Evolutionary conservation across 2,329 filamentous ascomycete genomes (phyloP).

Genomic region (Dissoconium aciculare): DNA sequence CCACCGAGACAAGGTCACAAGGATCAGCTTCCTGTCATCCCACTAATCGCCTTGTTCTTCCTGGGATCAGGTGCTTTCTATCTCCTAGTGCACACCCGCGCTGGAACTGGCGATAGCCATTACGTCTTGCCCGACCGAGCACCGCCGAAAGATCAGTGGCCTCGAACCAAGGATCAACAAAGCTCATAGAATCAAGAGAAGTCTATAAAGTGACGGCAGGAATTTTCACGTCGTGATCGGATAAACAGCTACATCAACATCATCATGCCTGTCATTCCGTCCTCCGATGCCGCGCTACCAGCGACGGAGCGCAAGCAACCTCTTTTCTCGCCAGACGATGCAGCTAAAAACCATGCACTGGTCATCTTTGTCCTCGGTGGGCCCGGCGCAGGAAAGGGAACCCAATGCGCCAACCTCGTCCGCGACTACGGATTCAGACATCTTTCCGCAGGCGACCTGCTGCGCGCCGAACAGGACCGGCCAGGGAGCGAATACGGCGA

Average conservation of each 20-base stretch:
- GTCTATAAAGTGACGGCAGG: not conserved
- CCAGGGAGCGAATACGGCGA: constrained; percentile 77
- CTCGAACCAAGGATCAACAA: constrained; percentile 4
- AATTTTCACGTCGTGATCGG: constrained; percentile 1
- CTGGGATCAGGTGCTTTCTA: constrained; percentile 33
- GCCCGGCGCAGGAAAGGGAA: constrained; percentile 90
- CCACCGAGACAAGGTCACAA: constrained; percentile 9
- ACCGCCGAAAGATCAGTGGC: constrained; percentile 18
- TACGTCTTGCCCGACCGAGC: constrained; percentile 9
- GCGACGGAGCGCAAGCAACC: constrained; percentile 43
- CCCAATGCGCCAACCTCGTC: constrained; percentile 82
- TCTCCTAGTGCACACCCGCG: constrained; percentile 31
- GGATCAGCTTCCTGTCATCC: constrained; percentile 30
- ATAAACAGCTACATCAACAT: constrained; percentile 1
- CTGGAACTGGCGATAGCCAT: constrained; percentile 23
- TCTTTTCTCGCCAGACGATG: constrained; percentile 48
- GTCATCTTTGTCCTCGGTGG: constrained; percentile 94
- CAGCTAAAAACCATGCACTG: constrained; percentile 48
- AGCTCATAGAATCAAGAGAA: constrained; percentile 5
- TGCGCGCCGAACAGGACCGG: constrained; percentile 85
- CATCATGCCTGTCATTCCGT: constrained; percentile 27
- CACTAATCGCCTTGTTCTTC: constrained; percentile 34
- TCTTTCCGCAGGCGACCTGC: constrained; percentile 80
- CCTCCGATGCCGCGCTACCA: constrained; percentile 10
- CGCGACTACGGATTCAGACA: constrained; percentile 81